These are phyloP conservation scores for Entomortierella parvispora DNA, from an alignment of 192 early-diverging fungal species.

Conservation along the genomic window DNA sequence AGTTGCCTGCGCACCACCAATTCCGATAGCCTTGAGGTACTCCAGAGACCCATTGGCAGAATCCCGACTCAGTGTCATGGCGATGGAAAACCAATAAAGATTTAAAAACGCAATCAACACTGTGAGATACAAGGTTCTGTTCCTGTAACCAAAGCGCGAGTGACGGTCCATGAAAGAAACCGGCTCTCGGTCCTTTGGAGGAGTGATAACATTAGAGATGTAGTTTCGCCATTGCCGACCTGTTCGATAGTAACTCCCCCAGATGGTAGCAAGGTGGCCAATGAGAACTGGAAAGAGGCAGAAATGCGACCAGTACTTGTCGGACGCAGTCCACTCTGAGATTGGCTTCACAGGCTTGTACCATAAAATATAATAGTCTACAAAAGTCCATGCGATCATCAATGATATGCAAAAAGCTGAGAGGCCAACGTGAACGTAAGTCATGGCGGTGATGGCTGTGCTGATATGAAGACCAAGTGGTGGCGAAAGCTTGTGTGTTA, in stretches of 20 bases:
- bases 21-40: background rate
- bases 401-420: no score
- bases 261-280: slow-evolving; percentile 17
- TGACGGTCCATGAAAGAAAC: background rate
- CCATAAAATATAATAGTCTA: no score
- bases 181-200: slow-evolving; percentile 5
- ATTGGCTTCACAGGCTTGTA: no score
- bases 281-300: slow-evolving; percentile 9
- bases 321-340: background rate
- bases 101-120: background rate
- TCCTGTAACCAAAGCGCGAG: slow-evolving; percentile 8
- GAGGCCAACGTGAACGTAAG: no score
- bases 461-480: no score
- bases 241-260: slow-evolving; percentile 20
- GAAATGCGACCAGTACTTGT: slow-evolving; percentile 6
- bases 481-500: no score
- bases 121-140: slow-evolving; percentile 6
- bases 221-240: background rate
- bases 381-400: no score
- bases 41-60: background rate
- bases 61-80: background rate
- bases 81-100: slow-evolving; percentile 9
- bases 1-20: slow-evolving; percentile 10
- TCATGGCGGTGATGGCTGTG: no score
- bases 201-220: background rate